Evolutionary conservation across 225 moss, liverwort and hornwort species (phyloP).

Genomic region (Straminergon stramineum): DNA sequence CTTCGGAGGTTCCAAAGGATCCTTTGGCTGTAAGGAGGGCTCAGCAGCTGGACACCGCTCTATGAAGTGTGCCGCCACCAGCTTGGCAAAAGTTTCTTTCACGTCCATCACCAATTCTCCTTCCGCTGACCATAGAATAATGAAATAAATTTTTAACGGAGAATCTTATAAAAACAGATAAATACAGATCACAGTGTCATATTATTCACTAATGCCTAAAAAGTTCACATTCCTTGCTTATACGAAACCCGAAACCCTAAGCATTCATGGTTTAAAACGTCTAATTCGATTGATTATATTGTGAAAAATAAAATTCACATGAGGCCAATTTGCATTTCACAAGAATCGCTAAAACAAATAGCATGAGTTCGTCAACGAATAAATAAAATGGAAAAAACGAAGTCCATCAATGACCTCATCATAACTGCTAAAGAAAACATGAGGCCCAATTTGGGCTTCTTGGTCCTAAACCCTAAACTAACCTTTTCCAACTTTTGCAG

Average conservation of each 20-base stretch:
- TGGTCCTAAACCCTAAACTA: not conserved
- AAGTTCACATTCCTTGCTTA: not conserved
- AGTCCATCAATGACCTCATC: not conserved
- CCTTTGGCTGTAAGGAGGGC: conserved; percentile 50
- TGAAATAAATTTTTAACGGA: not conserved
- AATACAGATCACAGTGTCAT: not conserved
- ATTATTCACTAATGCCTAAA: not conserved
- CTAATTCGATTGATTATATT: not conserved
- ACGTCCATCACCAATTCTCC: conserved; percentile 50
- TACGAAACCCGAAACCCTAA: not conserved
- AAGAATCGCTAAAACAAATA: not conserved
- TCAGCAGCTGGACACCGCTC: conserved; percentile 90
- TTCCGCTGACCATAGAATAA: conserved; percentile 38
- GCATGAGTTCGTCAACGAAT: not conserved
- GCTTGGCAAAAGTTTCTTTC: conserved; percentile 69
- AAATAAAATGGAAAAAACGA: not conserved
- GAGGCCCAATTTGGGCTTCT: not conserved
- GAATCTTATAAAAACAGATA: not conserved
- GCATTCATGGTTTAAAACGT: not conserved
- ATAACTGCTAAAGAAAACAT: not conserved
- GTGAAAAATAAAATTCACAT: not conserved
- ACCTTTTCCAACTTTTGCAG: conserved; percentile 77
- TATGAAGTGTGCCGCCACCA: conserved; percentile 65
- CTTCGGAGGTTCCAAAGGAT: conserved; percentile 54
- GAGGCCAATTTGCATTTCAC: not conserved